Evolutionary conservation across 768 basidiomycete species (phyloP).

Genomic region (Boletus pseudopeckii): DNA sequence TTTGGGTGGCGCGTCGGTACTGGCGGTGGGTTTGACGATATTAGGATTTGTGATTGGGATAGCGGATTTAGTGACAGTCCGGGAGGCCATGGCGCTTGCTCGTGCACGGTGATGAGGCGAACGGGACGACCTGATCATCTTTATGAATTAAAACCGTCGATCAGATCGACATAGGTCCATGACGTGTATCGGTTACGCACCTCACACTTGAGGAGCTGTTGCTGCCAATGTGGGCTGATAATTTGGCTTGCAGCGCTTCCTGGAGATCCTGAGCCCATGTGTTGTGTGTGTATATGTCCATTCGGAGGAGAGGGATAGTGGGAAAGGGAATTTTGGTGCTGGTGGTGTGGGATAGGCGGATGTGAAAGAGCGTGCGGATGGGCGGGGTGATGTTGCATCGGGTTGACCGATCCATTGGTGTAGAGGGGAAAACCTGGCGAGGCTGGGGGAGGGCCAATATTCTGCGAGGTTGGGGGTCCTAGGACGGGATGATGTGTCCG

Average conservation of each 20-base stretch:
- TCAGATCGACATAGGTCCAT: slow-evolving; percentile 19
- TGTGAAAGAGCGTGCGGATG: slow-evolving; percentile 48
- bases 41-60: slow-evolving; percentile 94
- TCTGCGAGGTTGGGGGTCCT: slow-evolving; percentile 39
- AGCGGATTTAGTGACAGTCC: slow-evolving; percentile 81
- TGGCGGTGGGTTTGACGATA: slow-evolving; percentile 45
- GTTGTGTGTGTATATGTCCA: slow-evolving; percentile 57
- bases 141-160: slow-evolving; percentile 17
- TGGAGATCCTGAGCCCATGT: slow-evolving; percentile 57
- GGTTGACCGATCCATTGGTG: slow-evolving; percentile 61
- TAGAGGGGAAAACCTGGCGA: slow-evolving; percentile 77
- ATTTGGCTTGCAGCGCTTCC: slow-evolving; percentile 54
- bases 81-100: slow-evolving; percentile 90
- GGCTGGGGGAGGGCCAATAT: slow-evolving; percentile 59
- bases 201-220: slow-evolving; percentile 90
- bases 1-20: slow-evolving; percentile 24
- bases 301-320: slow-evolving; percentile 81
- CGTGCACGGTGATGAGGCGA: slow-evolving; percentile 93
- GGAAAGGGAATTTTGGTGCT: slow-evolving; percentile 75
- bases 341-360: slow-evolving; percentile 62
- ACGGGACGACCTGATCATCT: slow-evolving; percentile 83
- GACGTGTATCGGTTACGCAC: slow-evolving; percentile 48
- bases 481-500: slow-evolving; percentile 58
- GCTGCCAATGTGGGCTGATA: slow-evolving; percentile 86
- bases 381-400: slow-evolving; percentile 60